Percentiles rank a stretch among this genome's conserved stretches.
Evolutionary conservation across 2,329 filamentous ascomycete genomes (phyloP).

Genomic region (Xylariomycetidae sp.): DNA sequence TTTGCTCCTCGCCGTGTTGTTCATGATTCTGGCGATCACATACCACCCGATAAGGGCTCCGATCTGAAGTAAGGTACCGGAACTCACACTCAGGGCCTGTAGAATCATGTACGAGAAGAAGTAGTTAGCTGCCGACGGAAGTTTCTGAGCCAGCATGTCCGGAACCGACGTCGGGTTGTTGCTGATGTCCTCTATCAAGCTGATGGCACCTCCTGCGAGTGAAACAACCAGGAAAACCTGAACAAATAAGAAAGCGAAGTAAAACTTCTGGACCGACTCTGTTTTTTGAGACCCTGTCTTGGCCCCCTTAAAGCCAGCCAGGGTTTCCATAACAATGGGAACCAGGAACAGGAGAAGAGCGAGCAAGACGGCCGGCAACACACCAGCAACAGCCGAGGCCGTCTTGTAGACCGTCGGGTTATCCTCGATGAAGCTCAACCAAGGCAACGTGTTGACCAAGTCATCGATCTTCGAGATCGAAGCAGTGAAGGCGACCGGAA

Average conservation of each 20-base stretch:
- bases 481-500: conserved; percentile 86
- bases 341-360: conserved; percentile 75
- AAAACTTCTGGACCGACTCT: conserved; percentile 85
- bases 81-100: conserved; percentile 85
- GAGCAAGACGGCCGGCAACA: conserved; percentile 74
- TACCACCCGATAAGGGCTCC: conserved; percentile 78
- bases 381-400: conserved; percentile 68
- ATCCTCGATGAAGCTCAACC: conserved; percentile 64
- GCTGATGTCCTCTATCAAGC: conserved; percentile 54
- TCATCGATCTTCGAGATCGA: conserved; percentile 72
- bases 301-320: conserved; percentile 70
- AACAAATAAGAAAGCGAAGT: conserved; percentile 90
- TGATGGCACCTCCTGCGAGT: conserved; percentile 66
- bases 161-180: conserved; percentile 63
- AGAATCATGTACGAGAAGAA: conserved; percentile 99
- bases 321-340: conserved; percentile 70
- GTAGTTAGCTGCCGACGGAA: conserved; percentile 88
- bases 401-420: conserved; percentile 58
- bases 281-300: conserved; percentile 77
- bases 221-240: conserved; percentile 93
- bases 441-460: conserved; percentile 60
- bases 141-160: conserved; percentile 65
- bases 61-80: conserved; percentile 81
- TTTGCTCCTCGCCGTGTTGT: conserved; percentile 77
- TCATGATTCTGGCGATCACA: conserved; percentile 71